phyloP scores from a whole-genome alignment of 140 eudicot species.

The Cichorium intybus region DNA sequence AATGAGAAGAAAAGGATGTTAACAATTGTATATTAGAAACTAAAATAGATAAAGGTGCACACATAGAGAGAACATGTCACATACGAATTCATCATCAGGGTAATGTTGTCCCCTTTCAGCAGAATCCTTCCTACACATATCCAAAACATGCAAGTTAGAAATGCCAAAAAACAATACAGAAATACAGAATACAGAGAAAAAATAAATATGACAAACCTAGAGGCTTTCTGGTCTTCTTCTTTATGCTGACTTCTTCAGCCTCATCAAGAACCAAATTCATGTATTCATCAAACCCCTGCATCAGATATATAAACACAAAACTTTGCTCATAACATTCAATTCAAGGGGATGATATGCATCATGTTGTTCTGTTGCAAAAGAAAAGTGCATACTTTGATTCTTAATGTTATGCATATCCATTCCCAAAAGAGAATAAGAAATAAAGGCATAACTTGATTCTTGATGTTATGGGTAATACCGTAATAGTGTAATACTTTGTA shows the following conservation, averaged over 20 bases:
- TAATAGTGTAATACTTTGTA: background rate
- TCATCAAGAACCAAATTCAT: constrained; percentile 94
- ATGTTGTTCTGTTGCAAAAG: background rate
- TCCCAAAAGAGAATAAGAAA: background rate
- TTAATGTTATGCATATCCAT: background rate
- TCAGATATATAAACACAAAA: constrained; percentile 3
- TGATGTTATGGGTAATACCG: background rate
- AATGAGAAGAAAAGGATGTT: constrained; percentile 17
- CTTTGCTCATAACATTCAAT: background rate
- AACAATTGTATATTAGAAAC: background rate
- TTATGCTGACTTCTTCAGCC: constrained; percentile 88
- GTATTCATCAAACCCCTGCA: constrained; percentile 94
- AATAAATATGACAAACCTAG: constrained; percentile 45
- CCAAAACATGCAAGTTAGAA: constrained; percentile 17
- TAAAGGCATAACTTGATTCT: background rate
- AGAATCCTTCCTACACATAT: constrained; percentile 65
- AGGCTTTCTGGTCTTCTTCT: constrained; percentile 85
- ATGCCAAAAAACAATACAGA: background rate
- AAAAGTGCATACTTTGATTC: background rate
- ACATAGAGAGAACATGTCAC: constrained; percentile 4
- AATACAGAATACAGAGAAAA: background rate
- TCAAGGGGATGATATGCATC: background rate
- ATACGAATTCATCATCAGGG: constrained; percentile 90
- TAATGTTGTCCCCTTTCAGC: constrained; percentile 86
- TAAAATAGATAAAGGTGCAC: background rate